These are phyloP conservation scores for Rhizophora apiculata DNA, from an alignment of 345 rosid species.

Conservation along the genomic window DNA sequence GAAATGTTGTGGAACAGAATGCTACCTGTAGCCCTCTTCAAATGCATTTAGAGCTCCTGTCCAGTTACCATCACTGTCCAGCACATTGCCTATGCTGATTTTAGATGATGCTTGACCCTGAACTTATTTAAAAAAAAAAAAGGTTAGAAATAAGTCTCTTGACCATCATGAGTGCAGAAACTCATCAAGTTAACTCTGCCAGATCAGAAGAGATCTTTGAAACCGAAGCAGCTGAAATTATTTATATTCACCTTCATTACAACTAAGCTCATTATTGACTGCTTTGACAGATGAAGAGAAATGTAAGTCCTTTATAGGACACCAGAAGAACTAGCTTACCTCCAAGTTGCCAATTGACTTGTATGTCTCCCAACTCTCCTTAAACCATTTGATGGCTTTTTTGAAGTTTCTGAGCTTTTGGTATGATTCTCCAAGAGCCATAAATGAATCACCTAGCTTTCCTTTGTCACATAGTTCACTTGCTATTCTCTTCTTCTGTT, in stretches of 20 bases:
- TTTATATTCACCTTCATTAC: neutral
- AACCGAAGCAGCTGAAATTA: constrained; percentile 10
- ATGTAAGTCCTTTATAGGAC: neutral
- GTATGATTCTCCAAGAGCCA: constrained; percentile 83
- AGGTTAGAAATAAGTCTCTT: constrained; percentile 15
- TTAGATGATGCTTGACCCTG: constrained; percentile 93
- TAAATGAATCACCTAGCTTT: constrained; percentile 70
- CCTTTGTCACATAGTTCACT: constrained; percentile 76
- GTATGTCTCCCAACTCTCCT: constrained; percentile 61
- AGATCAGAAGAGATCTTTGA: constrained; percentile 6
- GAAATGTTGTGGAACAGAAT: neutral
- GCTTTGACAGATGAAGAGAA: neutral
- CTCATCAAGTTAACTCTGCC: constrained; percentile 11
- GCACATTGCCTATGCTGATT: constrained; percentile 66
- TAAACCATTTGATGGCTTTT: constrained; percentile 76
- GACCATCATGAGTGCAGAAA: constrained; percentile 9
- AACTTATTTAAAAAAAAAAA: constrained; percentile 25
- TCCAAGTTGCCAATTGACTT: constrained; percentile 73
- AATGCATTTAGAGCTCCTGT: constrained; percentile 64
- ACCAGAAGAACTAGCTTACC: constrained; percentile 42
- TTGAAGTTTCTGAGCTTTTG: constrained; percentile 68
- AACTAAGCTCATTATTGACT: neutral
- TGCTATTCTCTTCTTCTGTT: constrained; percentile 72
- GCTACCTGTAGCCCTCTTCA: constrained; percentile 74
- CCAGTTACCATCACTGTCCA: constrained; percentile 79